Evolutionary conservation across 352 stramenopile species (phyloP), one percentile per base, ranked within the genome.

Genomic region (Lagenidium sp.): DNA sequence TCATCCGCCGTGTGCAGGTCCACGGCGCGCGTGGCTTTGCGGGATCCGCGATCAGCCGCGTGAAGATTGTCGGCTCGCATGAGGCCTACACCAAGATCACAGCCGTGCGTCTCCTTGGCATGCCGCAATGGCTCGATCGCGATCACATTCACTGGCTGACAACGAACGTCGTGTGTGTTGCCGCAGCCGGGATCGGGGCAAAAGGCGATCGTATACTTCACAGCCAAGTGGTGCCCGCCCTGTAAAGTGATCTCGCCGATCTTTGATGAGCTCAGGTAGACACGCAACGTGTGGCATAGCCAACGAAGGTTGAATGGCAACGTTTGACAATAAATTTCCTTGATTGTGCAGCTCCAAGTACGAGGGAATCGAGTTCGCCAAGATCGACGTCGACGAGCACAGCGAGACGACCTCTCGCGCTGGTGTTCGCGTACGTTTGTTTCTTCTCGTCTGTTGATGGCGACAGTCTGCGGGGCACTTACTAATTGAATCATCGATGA

Each of bases 231-330:
- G 85, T 96, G 85, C 42, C 73, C 75, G n/a, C 85, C 85, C 8
- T 96, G 85, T 77, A 95, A 95, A 60, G 80, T 93, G 59, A 94
- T 96, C 48, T 78, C 71, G 6, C 85, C 85, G 7, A 84, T 91
- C 49, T 94, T 85, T 57, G 74, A 91, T 44, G 63, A 91, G 29
- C 61, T 96, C 15, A 92, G 77, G 82, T 91, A 36, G 11, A 58
- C 49, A 20, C 26, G 22, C 3, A 16, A 11, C 13, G 8, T 24
- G 29, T 26, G 13, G 13, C 19, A 37, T n/a, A n/a, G n/a, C n/a
- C n/a, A n/a, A n/a, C n/a, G n/a, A n/a, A n/a, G n/a, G n/a, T n/a
- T n/a, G n/a, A 26, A 31, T 5, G 31, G 12, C 6, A 8, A 6
- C 22, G 30, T 44, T 5, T 8, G 21, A 21, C 40, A 15, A 48